Percentiles rank a stretch among this genome's conserved stretches.
phyloP scores from a whole-genome alignment of 1,284 basidiomycete genomes.

The Puccinia triticina region DNA sequence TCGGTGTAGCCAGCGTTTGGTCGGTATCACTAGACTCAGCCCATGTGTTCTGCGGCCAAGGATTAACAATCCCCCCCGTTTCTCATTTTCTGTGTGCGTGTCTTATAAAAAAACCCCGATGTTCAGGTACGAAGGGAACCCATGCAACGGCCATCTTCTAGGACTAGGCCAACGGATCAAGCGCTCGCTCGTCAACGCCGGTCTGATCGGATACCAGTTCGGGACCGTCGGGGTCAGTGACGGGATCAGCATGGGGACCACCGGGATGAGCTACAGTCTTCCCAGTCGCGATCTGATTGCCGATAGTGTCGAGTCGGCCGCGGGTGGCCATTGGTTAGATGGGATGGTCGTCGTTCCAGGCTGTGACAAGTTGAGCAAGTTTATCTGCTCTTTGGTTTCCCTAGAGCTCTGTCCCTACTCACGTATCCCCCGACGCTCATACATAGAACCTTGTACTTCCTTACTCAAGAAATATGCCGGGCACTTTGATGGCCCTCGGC shows the following conservation, averaged over 20 bases:
- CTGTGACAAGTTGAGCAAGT: constrained; percentile 72
- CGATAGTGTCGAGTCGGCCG: constrained; percentile 72
- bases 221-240: constrained; percentile 96
- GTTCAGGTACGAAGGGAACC: constrained; percentile 59
- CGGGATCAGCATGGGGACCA: constrained; percentile 95
- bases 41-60: no score
- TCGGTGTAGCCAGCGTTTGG: constrained; percentile 92
- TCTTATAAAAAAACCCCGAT: no score
- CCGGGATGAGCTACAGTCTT: constrained; percentile 83
- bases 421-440: not conserved
- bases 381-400: not conserved
- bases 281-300: constrained; percentile 88
- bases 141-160: constrained; percentile 88
- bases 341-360: constrained; percentile 95
- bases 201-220: constrained; percentile 91
- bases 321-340: constrained; percentile 97
- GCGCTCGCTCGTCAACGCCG: constrained; percentile 72
- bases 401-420: not conserved
- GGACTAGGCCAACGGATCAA: constrained; percentile 86
- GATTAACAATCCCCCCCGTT: no score
- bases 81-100: no score
- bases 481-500: constrained; percentile 87
- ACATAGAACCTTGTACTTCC: not conserved
- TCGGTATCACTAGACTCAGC: constrained; percentile 62
- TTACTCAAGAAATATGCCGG: constrained; percentile 78